Base-by-base conservation (phyloP, 2,329 filamentous ascomycete genomes). In the Fusarium chaquense region DNA sequence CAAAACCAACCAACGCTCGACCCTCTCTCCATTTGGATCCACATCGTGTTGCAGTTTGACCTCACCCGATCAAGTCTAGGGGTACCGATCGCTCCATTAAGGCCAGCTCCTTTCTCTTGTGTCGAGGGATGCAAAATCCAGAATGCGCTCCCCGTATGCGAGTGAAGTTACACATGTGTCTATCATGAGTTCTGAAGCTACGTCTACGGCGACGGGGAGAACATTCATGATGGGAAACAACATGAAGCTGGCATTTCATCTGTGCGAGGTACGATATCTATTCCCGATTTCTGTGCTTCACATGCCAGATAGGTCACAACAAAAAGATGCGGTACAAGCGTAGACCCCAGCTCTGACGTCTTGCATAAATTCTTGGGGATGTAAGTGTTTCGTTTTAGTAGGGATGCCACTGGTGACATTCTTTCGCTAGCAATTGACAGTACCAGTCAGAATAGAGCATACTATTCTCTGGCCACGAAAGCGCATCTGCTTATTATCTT, bases 31-130 rank as follows among this genome's bases (percentile, higher is more conserved):
- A 62, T 69, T 59, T 57, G 44, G 62, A 38, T 61, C 70, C 65
- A 65, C 62, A 62, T 56, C 54, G 35, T 59, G 60, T 64, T 73
- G 65, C 38, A 54, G 70, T 75, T 72, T 75, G 70, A 70, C 67
- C 54, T 70, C 51, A 41, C 68, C 73, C 68, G 58, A 74, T 74
- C 50, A 38, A 63, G 73, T 43, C 50, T 61, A 72, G 73, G 64
- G 41, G 50, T 44, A 47, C 53, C 56, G 67, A 73, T 72, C 65
- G 56, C 60, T 54, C 70, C 51, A 52, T 66, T 66, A 46, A 67
- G 52, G 33, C 55, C 45, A 61, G 46, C 52, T 59, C 45, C 58
- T 58, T 57, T 56, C 26, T 46, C 52, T 41, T 61, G n/a, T 28
- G 49, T 52, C 33, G n/a, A 52, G 33, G 49, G 35, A 52, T 40